Conservation (phyloP, 495 filamentous ascomycete species). For the Pseudoneurospora amorphoporcata region DNA sequence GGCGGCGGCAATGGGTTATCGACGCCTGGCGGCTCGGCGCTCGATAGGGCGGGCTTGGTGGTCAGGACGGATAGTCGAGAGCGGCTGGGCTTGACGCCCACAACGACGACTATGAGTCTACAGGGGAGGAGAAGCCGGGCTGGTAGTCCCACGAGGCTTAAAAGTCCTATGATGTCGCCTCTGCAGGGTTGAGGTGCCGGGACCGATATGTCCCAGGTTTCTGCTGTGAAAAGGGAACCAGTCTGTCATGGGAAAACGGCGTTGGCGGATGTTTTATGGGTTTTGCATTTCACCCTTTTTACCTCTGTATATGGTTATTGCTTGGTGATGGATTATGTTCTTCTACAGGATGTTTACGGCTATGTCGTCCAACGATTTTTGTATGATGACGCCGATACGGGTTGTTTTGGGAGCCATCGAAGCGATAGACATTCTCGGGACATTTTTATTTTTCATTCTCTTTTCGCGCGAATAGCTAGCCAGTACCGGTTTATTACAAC, state of each 20-base stretch:
- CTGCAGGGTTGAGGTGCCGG: slow-evolving; percentile 26
- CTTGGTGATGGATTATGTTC: neutral
- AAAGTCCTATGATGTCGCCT: slow-evolving; percentile 51
- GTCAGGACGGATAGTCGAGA: slow-evolving; percentile 76
- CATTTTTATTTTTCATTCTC: neutral
- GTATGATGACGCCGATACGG: neutral
- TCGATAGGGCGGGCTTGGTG: slow-evolving; percentile 65
- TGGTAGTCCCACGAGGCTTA: slow-evolving; percentile 52
- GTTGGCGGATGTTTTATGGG: neutral
- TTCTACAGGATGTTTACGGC: neutral
- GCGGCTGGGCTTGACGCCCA: slow-evolving; percentile 39
- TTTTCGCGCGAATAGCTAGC: neutral
- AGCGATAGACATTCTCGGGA: neutral
- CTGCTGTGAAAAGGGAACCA: neutral
- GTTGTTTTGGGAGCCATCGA: neutral
- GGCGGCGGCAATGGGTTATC: slow-evolving; percentile 35
- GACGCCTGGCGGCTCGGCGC: slow-evolving; percentile 37
- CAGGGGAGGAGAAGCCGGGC: slow-evolving; percentile 48
- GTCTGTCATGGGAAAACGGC: neutral
- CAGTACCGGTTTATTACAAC: neutral
- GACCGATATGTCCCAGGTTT: neutral
- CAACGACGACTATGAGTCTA: slow-evolving; percentile 31
- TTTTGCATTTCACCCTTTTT: neutral
- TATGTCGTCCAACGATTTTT: neutral
- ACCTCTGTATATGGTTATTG: neutral